phyloP scores from a whole-genome alignment of 1,284 basidiomycete genomes.

The Marasmius oreades region DNA sequence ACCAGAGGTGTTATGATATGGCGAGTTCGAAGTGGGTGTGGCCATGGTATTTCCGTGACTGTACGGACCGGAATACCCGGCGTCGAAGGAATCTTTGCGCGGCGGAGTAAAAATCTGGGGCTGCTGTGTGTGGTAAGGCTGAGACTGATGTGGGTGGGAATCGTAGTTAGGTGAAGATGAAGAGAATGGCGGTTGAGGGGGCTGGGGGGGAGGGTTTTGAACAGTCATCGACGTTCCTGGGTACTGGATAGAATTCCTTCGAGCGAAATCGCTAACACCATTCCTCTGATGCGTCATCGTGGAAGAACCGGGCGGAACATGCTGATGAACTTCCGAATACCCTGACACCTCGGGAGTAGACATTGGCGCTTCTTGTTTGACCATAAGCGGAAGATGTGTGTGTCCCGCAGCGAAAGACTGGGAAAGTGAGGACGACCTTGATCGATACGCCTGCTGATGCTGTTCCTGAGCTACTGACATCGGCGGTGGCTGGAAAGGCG shows the following conservation, averaged over 20 bases:
- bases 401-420: background rate
- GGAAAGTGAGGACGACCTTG: background rate
- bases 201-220: background rate
- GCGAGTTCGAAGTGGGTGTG: background rate
- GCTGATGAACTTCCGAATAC: background rate
- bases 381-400: background rate
- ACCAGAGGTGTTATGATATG: background rate
- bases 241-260: background rate
- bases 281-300: background rate
- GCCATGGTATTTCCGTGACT: background rate
- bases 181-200: background rate
- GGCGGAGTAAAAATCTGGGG: background rate
- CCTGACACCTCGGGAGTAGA: background rate
- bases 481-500: conserved; percentile 3
- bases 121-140: background rate
- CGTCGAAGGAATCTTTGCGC: background rate
- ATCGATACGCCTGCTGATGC: conserved; percentile 6
- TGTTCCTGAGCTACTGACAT: conserved; percentile 7
- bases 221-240: background rate
- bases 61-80: background rate
- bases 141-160: background rate
- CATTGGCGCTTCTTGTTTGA: background rate
- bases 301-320: background rate
- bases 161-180: background rate
- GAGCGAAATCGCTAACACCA: background rate